A percentile compares a stretch with the other conserved stretches of the same genome.
Evolutionary conservation across 306 rosid genomes (phyloP).

Genomic region (cucumber (Cucumis sativus)): DNA sequence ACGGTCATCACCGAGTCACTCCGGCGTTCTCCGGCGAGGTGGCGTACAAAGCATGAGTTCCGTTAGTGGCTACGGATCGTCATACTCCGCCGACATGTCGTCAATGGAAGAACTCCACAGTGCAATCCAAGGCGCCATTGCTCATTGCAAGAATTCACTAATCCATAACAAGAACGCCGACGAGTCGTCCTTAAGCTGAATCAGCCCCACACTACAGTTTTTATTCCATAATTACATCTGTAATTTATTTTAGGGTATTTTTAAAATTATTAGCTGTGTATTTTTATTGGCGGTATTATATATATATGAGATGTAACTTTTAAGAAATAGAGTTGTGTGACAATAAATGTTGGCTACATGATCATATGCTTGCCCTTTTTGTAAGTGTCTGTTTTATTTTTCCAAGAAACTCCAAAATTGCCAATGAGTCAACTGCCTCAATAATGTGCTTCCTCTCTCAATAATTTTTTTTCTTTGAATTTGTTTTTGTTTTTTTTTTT

Average conservation of each 20-base stretch:
- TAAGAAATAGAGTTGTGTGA: background rate
- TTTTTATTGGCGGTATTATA: no score
- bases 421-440: background rate
- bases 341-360: no score
- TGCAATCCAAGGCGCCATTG: constrained; percentile 15
- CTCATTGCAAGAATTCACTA: constrained; percentile 11
- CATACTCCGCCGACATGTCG: constrained; percentile 22
- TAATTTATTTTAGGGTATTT: background rate
- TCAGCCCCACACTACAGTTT: background rate
- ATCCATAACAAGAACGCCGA: background rate
- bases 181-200: background rate
- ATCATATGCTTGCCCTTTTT: background rate
- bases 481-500: background rate
- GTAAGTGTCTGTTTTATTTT: background rate
- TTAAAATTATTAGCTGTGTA: no score
- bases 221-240: background rate
- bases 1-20: constrained; percentile 76
- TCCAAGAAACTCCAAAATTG: background rate
- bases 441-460: background rate
- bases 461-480: background rate
- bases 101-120: constrained; percentile 60
- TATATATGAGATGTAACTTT: background rate
- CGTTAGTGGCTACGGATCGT: background rate
- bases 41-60: background rate
- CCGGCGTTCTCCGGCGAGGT: constrained; percentile 54